Conservation (phyloP, 768 basidiomycete species). For the Coprinellus micaceus region DNA sequence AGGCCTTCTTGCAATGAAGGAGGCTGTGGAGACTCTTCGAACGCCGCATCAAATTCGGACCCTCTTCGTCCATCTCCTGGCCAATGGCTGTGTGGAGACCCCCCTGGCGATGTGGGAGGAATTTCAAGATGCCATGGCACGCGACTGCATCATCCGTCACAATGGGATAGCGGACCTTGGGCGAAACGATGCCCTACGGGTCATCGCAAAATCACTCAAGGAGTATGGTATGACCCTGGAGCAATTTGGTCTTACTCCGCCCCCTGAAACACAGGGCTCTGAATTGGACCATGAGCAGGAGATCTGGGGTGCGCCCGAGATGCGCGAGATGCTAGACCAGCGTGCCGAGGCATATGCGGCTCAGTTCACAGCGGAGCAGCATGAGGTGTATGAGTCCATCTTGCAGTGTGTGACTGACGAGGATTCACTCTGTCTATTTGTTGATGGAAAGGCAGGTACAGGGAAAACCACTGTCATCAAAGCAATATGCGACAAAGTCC, state of each 20-base stretch:
- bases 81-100: conserved; percentile 27
- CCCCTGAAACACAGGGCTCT: too few species aligned
- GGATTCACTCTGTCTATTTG: conserved; percentile 22
- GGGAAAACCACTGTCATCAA: conserved; percentile 38
- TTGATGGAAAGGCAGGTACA: conserved; percentile 38
- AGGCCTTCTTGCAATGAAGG: conserved; percentile 26
- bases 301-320: too few species aligned
- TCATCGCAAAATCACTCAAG: conserved; percentile 4
- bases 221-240: conserved; percentile 19
- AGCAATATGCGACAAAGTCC: conserved; percentile 28
- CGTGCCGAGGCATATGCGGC: conserved; percentile 9
- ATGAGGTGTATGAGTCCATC: conserved; percentile 9
- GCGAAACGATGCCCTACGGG: background rate
- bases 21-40: conserved; percentile 27
- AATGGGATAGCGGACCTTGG: background rate
- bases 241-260: conserved; percentile 28
- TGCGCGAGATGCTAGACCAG: too few species aligned
- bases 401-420: background rate
- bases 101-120: conserved; percentile 11
- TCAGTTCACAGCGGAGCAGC: conserved; percentile 14
- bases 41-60: conserved; percentile 35
- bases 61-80: conserved; percentile 36
- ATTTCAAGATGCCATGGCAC: conserved; percentile 4
- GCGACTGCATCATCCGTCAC: conserved; percentile 13
- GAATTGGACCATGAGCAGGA: too few species aligned